phyloP scores from a whole-genome alignment of 345 rosid species.

The Rhizophora apiculata region DNA sequence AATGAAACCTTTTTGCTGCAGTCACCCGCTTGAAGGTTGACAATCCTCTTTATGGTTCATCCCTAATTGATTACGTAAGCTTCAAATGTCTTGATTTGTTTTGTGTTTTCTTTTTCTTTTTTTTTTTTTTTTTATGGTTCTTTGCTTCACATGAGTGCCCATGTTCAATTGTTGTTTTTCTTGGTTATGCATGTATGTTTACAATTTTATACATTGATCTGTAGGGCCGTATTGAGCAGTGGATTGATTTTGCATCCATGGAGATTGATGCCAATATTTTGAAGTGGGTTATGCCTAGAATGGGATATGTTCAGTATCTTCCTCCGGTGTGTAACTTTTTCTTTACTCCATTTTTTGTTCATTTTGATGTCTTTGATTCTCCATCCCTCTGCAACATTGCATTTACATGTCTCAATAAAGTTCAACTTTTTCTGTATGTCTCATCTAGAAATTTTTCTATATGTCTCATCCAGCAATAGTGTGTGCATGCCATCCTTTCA shows the following conservation, averaged over 20 bases:
- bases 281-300: conserved; percentile 60
- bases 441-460: too few species aligned
- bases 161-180: not conserved
- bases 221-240: conserved; percentile 85
- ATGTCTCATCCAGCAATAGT: too few species aligned
- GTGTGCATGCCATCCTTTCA: too few species aligned
- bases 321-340: conserved; percentile 61
- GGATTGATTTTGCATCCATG: conserved; percentile 79
- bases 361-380: not conserved
- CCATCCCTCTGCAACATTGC: too few species aligned
- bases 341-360: not conserved
- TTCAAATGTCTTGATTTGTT: not conserved
- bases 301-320: conserved; percentile 50
- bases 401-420: too few species aligned
- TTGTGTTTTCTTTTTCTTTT: not conserved
- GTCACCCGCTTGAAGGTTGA: conserved; percentile 70
- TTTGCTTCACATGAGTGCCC: too few species aligned
- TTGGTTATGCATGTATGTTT: not conserved
- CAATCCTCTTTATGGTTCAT: conserved; percentile 58
- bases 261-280: conserved; percentile 70
- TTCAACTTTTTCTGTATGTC: too few species aligned
- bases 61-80: conserved; percentile 72
- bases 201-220: conserved; percentile 3
- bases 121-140: not conserved
- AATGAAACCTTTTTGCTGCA: conserved; percentile 22